Evolutionary conservation across 2,329 filamentous ascomycete species (phyloP).

Genomic region (Penicillium nordicum): DNA sequence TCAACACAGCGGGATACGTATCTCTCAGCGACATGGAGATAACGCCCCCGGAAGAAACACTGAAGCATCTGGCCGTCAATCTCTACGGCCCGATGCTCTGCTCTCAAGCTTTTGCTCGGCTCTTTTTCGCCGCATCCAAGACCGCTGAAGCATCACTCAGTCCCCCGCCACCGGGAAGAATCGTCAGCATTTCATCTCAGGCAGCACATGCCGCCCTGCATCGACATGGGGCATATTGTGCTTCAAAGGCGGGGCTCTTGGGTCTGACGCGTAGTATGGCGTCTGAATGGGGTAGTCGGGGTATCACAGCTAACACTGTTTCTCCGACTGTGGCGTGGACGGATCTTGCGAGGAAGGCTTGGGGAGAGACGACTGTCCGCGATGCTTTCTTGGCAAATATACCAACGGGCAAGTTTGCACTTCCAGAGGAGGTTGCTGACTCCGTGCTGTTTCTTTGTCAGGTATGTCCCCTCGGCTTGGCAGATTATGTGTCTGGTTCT

Average conservation of each 20-base stretch:
- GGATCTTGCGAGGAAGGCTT: slow-evolving; percentile 44
- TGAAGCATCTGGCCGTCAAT: slow-evolving; percentile 46
- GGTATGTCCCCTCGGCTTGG: slow-evolving; percentile 12
- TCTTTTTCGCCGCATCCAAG: slow-evolving; percentile 37
- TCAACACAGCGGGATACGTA: slow-evolving; percentile 47
- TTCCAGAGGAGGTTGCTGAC: slow-evolving; percentile 41
- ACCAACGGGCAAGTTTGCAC: slow-evolving; percentile 40
- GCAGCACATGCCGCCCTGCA: slow-evolving; percentile 48
- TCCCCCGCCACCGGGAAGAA: slow-evolving; percentile 38
- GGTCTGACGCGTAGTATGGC: slow-evolving; percentile 48
- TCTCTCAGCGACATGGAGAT: slow-evolving; percentile 44
- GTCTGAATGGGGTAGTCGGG: slow-evolving; percentile 46
- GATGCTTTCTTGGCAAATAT: slow-evolving; percentile 38
- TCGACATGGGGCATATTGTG: slow-evolving; percentile 48
- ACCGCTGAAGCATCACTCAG: slow-evolving; percentile 14
- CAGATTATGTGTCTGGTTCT: not conserved
- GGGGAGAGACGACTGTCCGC: slow-evolving; percentile 36
- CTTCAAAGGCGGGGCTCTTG: slow-evolving; percentile 46
- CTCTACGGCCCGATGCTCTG: slow-evolving; percentile 47
- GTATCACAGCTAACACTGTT: slow-evolving; percentile 48
- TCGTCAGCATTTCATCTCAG: slow-evolving; percentile 48
- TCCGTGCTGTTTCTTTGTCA: slow-evolving; percentile 40
- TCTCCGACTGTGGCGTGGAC: slow-evolving; percentile 49
- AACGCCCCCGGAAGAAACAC: slow-evolving; percentile 43
- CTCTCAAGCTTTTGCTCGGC: slow-evolving; percentile 44